A percentile compares a stretch with the other conserved stretches of the same genome.
phyloP scores from a whole-genome alignment of 2,329 filamentous ascomycete genomes.

The Periconia digitata region DNA sequence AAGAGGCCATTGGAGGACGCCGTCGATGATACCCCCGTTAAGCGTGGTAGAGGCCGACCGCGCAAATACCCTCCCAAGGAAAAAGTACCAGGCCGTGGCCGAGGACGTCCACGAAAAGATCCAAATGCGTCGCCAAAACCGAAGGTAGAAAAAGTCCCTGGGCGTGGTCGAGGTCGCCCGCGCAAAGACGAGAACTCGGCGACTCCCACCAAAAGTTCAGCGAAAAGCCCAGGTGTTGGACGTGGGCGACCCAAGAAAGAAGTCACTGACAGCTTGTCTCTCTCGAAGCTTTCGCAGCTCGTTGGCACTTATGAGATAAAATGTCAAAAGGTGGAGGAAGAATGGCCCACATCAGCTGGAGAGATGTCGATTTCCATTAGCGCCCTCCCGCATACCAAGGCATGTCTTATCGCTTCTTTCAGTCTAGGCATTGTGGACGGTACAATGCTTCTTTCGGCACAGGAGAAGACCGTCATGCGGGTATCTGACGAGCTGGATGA shows the following conservation, averaged over 20 bases:
- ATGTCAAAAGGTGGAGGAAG: background rate
- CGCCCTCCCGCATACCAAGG: background rate
- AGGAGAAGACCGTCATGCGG: background rate
- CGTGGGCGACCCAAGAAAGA: slow-evolving; percentile 3
- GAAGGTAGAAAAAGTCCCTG: background rate
- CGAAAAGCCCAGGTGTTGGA: background rate
- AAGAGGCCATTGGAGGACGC: slow-evolving; percentile 7
- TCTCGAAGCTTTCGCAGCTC: background rate
- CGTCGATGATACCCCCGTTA: slow-evolving; percentile 2
- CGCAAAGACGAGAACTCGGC: background rate
- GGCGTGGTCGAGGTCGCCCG: background rate
- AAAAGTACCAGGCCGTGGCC: background rate
- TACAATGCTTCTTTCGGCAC: slow-evolving; percentile 1
- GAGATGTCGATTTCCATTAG: slow-evolving; percentile 2
- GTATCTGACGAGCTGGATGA: background rate
- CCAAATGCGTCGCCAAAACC: background rate
- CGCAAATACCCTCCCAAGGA: background rate
- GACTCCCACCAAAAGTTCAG: background rate
- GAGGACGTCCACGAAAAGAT: slow-evolving; percentile 4
- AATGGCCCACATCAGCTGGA: background rate
- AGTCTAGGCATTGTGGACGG: slow-evolving; percentile 1
- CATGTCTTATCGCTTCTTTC: background rate
- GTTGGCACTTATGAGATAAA: slow-evolving; percentile 3
- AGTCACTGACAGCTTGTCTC: background rate
- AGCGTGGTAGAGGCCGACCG: slow-evolving; percentile 8